Evolutionary conservation across 140 eudicot species (phyloP).

Genomic region (Erigeron philadelphicus): DNA sequence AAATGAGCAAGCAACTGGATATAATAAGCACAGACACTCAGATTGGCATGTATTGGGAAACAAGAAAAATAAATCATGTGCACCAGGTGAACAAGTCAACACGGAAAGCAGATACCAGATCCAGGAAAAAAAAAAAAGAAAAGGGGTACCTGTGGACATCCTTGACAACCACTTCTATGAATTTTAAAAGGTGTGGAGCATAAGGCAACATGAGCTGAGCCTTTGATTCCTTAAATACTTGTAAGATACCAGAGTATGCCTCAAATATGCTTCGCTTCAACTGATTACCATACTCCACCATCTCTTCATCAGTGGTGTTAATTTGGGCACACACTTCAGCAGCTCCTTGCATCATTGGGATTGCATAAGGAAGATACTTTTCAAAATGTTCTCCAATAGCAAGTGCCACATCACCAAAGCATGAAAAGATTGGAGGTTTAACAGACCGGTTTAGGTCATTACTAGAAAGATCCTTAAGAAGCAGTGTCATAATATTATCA

Average conservation of each 20-base stretch:
- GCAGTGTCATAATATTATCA: slow-evolving; percentile 74
- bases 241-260: slow-evolving; percentile 83
- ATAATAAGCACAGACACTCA: too few species aligned
- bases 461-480: slow-evolving; percentile 70
- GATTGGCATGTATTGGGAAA: too few species aligned
- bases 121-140: background rate
- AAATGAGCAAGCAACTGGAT: too few species aligned
- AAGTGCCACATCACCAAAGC: slow-evolving; percentile 90
- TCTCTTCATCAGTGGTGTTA: slow-evolving; percentile 59
- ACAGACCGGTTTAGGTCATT: slow-evolving; percentile 71
- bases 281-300: slow-evolving; percentile 76
- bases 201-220: slow-evolving; percentile 69
- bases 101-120: background rate
- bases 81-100: background rate
- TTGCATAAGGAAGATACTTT: slow-evolving; percentile 53
- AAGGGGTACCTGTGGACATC: slow-evolving; percentile 52
- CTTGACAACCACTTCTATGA: slow-evolving; percentile 57
- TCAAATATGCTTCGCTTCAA: slow-evolving; percentile 70
- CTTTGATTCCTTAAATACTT: slow-evolving; percentile 73
- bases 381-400: slow-evolving; percentile 85
- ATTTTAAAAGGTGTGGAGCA: slow-evolving; percentile 65
- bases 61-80: too few species aligned
- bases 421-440: slow-evolving; percentile 86
- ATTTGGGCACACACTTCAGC: slow-evolving; percentile 71
- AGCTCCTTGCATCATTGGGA: slow-evolving; percentile 84